Percentiles rank a stretch among this genome's conserved stretches.
Conservation (phyloP, 805 yeast genomes). For the Sungouiozyma intestinalis region DNA sequence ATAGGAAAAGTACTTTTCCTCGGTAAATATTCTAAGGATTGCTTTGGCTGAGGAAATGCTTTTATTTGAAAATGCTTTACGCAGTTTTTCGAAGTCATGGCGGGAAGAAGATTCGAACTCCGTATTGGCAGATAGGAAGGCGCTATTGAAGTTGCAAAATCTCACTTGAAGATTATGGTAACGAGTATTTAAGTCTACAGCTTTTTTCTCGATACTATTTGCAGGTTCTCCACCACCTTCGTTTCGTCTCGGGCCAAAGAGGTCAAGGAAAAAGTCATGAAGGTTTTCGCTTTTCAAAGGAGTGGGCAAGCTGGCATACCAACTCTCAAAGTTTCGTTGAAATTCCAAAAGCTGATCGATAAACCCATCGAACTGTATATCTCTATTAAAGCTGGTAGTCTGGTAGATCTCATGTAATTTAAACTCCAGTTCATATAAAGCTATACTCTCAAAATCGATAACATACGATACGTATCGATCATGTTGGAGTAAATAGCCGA, state of each 20-base stretch:
- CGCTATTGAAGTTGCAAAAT: background rate
- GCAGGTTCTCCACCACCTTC: background rate
- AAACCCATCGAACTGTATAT: background rate
- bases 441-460: background rate
- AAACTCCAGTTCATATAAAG: background rate
- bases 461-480: background rate
- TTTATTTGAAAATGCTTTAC: background rate
- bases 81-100: background rate
- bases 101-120: background rate
- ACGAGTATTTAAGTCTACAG: background rate
- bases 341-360: background rate
- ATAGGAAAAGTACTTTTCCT: background rate
- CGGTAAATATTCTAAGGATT: background rate
- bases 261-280: background rate
- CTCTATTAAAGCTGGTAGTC: background rate
- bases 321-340: background rate
- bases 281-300: background rate
- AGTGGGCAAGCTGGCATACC: background rate
- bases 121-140: background rate
- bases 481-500: background rate
- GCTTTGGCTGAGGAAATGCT: background rate
- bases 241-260: background rate
- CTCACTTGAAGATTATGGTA: background rate
- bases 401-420: background rate
- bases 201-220: background rate